These are phyloP conservation scores for Russula foetens DNA, from an alignment of 768 basidiomycete species.

Conservation along the genomic window DNA sequence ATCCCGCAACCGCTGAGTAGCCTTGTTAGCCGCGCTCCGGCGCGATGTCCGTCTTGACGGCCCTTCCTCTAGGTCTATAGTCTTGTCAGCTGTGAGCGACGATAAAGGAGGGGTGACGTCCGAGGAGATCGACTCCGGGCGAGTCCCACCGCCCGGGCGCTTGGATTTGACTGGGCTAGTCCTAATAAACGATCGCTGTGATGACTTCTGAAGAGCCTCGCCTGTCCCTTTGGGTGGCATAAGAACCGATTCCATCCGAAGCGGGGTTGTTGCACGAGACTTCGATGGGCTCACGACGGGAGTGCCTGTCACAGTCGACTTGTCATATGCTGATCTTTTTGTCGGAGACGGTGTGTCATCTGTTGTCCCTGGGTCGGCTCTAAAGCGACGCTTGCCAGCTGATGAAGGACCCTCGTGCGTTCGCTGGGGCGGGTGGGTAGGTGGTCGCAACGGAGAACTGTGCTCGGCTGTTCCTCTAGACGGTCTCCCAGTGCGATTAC, in stretches of 20 bases:
- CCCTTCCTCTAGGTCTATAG: constrained; percentile 9
- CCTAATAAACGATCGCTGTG: constrained; percentile 6
- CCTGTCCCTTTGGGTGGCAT: constrained; percentile 16
- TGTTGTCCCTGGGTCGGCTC: constrained; percentile 1
- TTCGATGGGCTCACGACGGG: neutral
- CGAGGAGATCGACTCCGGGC: neutral
- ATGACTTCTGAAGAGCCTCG: neutral
- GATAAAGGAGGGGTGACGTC: neutral
- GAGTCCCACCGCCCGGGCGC: neutral
- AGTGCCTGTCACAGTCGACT: neutral
- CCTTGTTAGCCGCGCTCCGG: constrained; percentile 49
- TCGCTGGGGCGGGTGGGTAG: neutral
- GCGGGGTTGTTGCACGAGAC: neutral
- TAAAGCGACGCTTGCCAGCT: neutral
- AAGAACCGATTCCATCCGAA: constrained; percentile 12
- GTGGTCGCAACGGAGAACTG: neutral
- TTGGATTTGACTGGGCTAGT: constrained; percentile 8
- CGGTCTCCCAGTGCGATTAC: neutral
- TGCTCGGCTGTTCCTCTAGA: neutral
- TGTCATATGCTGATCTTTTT: constrained; percentile 9
- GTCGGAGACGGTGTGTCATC: constrained; percentile 1
- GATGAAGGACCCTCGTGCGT: neutral
- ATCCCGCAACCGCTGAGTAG: constrained; percentile 37
- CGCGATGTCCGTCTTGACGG: constrained; percentile 21
- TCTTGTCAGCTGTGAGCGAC: constrained; percentile 21